These are phyloP conservation scores for Graphilbum ipis-grandicollis DNA, from an alignment of 2,329 filamentous ascomycete genomes.

Conservation along the genomic window DNA sequence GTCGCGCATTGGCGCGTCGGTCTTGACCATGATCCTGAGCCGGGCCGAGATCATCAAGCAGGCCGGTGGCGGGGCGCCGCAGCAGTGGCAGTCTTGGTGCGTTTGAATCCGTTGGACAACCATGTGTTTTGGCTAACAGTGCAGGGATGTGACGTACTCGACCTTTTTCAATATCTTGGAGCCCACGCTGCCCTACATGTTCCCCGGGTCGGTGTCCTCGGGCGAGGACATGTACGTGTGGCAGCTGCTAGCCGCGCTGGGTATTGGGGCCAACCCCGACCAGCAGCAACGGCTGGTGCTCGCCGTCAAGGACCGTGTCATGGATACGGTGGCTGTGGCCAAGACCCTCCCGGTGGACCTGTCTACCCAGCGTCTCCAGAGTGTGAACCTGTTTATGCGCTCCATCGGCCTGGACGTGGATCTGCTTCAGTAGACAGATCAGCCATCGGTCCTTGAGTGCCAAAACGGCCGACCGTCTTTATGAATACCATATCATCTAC, in stretches of 20 bases:
- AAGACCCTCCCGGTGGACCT: conserved; percentile 82
- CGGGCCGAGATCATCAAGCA: conserved; percentile 89
- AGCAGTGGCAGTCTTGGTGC: conserved; percentile 67
- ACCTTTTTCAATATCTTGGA: conserved; percentile 76
- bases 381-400: conserved; percentile 97
- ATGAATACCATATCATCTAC: too few species aligned
- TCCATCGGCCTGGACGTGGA: conserved; percentile 98
- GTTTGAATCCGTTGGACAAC: conserved; percentile 12
- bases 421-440: conserved; percentile 29
- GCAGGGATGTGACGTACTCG: conserved; percentile 64
- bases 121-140: too few species aligned
- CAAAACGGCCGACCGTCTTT: too few species aligned
- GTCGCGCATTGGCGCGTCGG: conserved; percentile 73
- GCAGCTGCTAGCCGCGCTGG: conserved; percentile 92
- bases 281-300: conserved; percentile 91
- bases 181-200: conserved; percentile 66
- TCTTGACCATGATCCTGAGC: conserved; percentile 87
- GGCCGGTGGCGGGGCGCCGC: conserved; percentile 48
- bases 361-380: conserved; percentile 65
- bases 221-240: conserved; percentile 93
- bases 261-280: conserved; percentile 80
- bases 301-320: conserved; percentile 93
- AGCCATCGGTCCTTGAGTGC: too few species aligned
- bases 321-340: conserved; percentile 78
- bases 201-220: conserved; percentile 78